These are phyloP conservation scores for Colletotrichum tofieldiae DNA, from an alignment of 2,329 filamentous ascomycete genomes.

Conservation along the genomic window DNA sequence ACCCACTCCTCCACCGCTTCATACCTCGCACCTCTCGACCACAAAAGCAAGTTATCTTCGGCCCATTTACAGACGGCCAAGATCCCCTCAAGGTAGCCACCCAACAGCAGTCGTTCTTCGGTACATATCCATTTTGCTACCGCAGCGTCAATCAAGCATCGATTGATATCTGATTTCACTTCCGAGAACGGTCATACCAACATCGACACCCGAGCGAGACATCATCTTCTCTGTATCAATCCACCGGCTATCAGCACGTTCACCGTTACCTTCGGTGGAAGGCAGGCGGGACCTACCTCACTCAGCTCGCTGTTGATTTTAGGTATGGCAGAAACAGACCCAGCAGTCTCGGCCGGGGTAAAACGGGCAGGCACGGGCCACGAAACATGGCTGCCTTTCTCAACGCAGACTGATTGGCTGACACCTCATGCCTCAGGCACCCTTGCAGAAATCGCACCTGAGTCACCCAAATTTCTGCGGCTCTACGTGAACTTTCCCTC, in stretches of 20 bases:
- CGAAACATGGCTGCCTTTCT: slow-evolving; percentile 19
- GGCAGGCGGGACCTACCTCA: background rate
- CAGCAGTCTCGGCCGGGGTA: slow-evolving; percentile 30
- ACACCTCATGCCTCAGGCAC: slow-evolving; percentile 38
- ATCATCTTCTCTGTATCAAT: background rate
- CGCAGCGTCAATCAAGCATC: background rate
- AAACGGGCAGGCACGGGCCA: slow-evolving; percentile 37
- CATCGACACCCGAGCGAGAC: background rate
- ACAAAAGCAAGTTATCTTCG: background rate
- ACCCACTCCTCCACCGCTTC: background rate
- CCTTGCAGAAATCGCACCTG: slow-evolving; percentile 42
- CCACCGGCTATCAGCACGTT: background rate
- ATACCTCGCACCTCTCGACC: background rate
- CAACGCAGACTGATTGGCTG: slow-evolving; percentile 33
- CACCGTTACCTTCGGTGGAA: background rate
- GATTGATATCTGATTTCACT: background rate
- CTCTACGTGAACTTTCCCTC: slow-evolving; percentile 44
- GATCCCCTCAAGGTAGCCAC: background rate
- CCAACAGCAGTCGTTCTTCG: background rate
- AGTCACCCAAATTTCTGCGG: slow-evolving; percentile 45
- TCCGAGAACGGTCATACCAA: background rate
- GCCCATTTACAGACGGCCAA: background rate
- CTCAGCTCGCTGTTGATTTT: slow-evolving; percentile 17
- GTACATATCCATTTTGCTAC: background rate
- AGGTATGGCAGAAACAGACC: slow-evolving; percentile 34